Conservation (phyloP, 2,329 filamentous ascomycete species). For the Colletotrichum somersetense region DNA sequence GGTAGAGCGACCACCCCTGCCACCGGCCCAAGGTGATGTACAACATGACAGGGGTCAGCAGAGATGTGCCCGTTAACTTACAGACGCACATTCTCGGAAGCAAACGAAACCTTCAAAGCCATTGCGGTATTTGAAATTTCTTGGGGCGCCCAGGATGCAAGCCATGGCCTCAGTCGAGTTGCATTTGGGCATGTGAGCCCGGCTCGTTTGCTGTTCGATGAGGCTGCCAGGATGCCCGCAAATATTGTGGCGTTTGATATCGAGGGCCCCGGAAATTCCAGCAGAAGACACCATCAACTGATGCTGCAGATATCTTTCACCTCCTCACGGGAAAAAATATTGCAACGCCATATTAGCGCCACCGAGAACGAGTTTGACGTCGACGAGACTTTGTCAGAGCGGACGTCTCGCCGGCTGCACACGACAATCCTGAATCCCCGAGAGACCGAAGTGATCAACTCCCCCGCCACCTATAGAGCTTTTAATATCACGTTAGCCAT, state of each 20-base stretch:
- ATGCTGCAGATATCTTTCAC: constrained; percentile 1
- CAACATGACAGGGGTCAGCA: constrained; percentile 36
- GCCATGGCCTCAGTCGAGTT: neutral
- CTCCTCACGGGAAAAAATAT: neutral
- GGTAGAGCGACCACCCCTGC: constrained; percentile 38
- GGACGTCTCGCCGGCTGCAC: constrained; percentile 16
- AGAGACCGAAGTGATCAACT: neutral
- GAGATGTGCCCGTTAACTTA: constrained; percentile 15
- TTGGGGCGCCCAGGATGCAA: neutral
- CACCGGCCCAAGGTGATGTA: constrained; percentile 30
- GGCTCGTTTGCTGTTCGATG: constrained; percentile 13
- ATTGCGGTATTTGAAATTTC: neutral
- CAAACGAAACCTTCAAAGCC: constrained; percentile 5
- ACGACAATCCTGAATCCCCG: neutral
- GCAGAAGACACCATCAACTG: neutral
- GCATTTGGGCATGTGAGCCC: constrained; percentile 15
- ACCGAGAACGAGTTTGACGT: neutral
- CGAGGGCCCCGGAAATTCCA: neutral
- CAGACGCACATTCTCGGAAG: constrained; percentile 14
- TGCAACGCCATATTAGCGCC: constrained; percentile 5
- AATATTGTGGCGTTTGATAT: constrained; percentile 3
- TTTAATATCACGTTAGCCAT: neutral
- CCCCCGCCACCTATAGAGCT: neutral
- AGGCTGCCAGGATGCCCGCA: neutral
- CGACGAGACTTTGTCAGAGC: neutral